Evolutionary conservation across 2,329 filamentous ascomycete species (phyloP), one percentile per base, ranked within the genome.

Genomic region (Neobulgaria alba): DNA sequence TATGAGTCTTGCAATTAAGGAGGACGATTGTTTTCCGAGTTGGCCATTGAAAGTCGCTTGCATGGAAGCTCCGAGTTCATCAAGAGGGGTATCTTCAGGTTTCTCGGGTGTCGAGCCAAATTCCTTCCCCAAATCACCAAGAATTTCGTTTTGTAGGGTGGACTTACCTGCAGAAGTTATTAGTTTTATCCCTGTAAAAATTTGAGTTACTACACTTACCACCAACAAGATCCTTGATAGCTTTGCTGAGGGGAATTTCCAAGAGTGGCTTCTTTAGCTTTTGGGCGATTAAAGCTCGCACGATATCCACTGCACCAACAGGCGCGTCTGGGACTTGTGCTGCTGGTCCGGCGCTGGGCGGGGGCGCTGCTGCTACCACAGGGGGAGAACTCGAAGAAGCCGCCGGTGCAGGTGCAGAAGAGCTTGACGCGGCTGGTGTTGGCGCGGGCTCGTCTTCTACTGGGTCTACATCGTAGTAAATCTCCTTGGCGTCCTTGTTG

Each of bases 11-110:
- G 92, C 92, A 62, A 98, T 83, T 42, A 98, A 76, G 2, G 89
- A 93, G 39, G 85, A 83, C 0, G 92, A 94, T 56, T 95, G 89
- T 68, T 98, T 98, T 64, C 92, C 92, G 47, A 98, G 79, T 67
- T 95, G 90, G 55, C 92, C 92, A 67, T 95, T 92, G 69, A 98
- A 98, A n/a, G 90, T 96, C 34, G 86, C 82, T 67, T 98, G 92
- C 84, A 98, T 95, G 7, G 92, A 73, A 40, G 85, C 87, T 70
- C 89, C 85, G 45, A 98, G 75, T 67, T 98, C 92, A 63, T 98
- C 92, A 33, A 98, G 73, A 48, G 92, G 92, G 33, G 85, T 93
- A 64, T 98, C 92, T 75, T 98, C 92, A 38, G 92, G 90, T 71
- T 96, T 96, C 63, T 98, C 92, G 41, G 92, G 92, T 12, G 92